Evolutionary conservation across 805 yeast genomes (phyloP), one percentile per base, ranked within the genome.

Genomic region (Sugiyamaella floridensis): DNA sequence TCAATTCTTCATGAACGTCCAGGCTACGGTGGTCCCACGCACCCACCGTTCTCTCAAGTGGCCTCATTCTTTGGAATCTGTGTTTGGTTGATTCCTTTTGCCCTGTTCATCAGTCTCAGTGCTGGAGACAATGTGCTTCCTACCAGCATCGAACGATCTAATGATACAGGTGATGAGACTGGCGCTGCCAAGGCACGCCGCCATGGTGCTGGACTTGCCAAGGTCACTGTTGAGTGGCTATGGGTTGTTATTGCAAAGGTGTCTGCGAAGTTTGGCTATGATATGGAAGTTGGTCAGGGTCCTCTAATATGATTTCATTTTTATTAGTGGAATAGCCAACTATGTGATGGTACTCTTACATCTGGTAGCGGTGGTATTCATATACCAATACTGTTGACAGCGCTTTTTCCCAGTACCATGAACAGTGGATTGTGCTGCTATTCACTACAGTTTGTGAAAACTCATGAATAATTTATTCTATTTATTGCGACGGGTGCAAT

Each of bases 1-100:
- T 49, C 60, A 7, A 67, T 68, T 34, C 48, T 53, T 40, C 50
- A 41, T 76, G 85, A 58, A 75, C 74, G 58, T 64, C 75, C 68
- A 67, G 86, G 60, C 71, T 83, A 62, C 75, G 71, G 58, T 77
- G 86, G 47, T 75, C 86, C 85, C 12, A 78, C 80, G 45, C 78
- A 87, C 50, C 95, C 96, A 1, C 76, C 85, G 11, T 92, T 92
- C 64, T 75, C 89, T 0, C 96, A 93, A 65, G 87, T 93, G 3
- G 87, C 97, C n/a, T 85, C 97, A 2, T 93, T 93, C 67, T 90
- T 93, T 65, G 99, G 97, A 0, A 70, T 93, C 43, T 83, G 93
- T 61, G 83, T 93, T 16, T 93, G 99, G 99, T 76, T 92, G 54
- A 79, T 93, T 28, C 99, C 99, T 34, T 89, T 93, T 67, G 83